phyloP scores from a whole-genome alignment of 306 rosid species.

The Cicer pinnatifidum region DNA sequence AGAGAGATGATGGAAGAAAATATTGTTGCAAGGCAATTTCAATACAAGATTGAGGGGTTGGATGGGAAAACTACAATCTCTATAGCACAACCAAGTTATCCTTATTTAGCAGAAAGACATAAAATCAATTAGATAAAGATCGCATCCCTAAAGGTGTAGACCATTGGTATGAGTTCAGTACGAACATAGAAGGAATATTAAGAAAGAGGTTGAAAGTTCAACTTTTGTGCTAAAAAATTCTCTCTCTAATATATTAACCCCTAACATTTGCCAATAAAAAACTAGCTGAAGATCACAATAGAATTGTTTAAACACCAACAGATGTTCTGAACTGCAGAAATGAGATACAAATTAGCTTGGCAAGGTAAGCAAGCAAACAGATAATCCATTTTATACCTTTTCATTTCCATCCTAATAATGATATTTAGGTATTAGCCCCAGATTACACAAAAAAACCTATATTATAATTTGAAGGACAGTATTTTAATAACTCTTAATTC shows the following conservation, averaged over 20 bases:
- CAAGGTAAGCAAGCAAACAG: not conserved
- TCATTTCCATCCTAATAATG: not conserved
- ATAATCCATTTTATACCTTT: constrained; percentile 18
- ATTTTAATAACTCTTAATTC: no score
- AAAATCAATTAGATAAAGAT: not conserved
- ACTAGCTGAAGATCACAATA: not conserved
- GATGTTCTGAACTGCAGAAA: not conserved
- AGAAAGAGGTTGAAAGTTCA: no score
- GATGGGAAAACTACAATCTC: not conserved
- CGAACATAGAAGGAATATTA: no score
- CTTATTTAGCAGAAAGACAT: not conserved
- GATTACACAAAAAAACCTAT: not conserved
- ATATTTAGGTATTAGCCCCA: constrained; percentile 18
- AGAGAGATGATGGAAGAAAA: not conserved
- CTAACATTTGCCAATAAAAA: no score
- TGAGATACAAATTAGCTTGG: constrained; percentile 6
- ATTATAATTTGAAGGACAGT: no score
- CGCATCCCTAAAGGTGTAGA: no score
- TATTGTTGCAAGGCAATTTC: not conserved
- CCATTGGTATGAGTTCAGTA: no score
- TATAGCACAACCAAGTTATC: not conserved
- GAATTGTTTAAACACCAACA: constrained; percentile 14
- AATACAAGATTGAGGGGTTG: not conserved
- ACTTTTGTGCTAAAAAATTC: no score
- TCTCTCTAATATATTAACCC: no score